phyloP scores from a whole-genome alignment of 129 eudicot species.

The Centella asiatica region DNA sequence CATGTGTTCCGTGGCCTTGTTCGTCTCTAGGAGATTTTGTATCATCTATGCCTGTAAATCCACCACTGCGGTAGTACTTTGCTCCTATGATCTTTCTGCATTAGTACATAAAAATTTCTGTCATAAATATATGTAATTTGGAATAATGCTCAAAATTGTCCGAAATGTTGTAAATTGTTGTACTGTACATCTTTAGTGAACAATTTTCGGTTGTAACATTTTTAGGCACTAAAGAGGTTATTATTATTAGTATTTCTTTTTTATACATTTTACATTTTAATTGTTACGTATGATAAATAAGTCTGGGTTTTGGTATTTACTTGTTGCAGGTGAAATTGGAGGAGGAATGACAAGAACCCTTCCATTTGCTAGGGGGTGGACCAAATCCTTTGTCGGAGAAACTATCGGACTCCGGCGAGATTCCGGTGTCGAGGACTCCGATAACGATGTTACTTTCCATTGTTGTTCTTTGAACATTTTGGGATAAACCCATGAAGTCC shows the following conservation, averaged over 20 bases:
- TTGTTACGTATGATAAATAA: neutral
- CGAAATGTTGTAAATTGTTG: too few relatives aligned
- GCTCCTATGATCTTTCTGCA: conserved; percentile 74
- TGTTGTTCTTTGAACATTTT: conserved; percentile 11
- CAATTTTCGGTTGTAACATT: too few relatives aligned
- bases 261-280: too few relatives aligned
- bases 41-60: neutral
- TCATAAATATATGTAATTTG: neutral
- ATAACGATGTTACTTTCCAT: conserved; percentile 32
- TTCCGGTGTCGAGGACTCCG: conserved; percentile 36
- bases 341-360: conserved; percentile 34
- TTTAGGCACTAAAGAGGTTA: too few relatives aligned
- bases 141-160: neutral
- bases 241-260: too few relatives aligned
- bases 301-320: conserved; percentile 8
- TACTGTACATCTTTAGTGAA: too few relatives aligned
- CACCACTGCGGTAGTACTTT: conserved; percentile 25
- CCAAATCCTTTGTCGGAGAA: conserved; percentile 23
- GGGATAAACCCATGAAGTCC: conserved; percentile 46
- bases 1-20: conserved; percentile 73
- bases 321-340: conserved; percentile 49
- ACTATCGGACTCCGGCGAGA: conserved; percentile 33
- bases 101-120: neutral
- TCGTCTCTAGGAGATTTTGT: conserved; percentile 46
- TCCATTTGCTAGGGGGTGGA: conserved; percentile 42